Base-by-base conservation (phyloP, 345 rosid species). In the Syzygium grande region DNA sequence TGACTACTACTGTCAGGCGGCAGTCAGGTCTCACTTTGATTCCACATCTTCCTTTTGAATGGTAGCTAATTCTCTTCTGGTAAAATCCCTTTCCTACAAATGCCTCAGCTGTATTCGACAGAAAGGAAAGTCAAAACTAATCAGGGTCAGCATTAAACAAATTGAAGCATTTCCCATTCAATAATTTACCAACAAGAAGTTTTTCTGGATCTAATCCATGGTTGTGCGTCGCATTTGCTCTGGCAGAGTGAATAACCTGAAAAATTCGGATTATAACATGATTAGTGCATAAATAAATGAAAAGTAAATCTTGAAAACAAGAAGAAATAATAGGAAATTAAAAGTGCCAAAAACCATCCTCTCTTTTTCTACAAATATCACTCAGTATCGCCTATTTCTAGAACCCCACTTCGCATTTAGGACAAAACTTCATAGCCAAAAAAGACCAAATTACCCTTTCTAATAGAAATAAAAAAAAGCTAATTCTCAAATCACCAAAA, bases 221-320 rank as follows among this genome's bases (percentile, higher is more conserved):
- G 90, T 98, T 98, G 87, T 98, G 99, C 52, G 94, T 87, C 77
- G 99, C 99, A 91, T 98, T 96, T 84, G 98, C 99, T 89, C 96
- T 92, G 51, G 98, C 99, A 21, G 98, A 96, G 91, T 95, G 99
- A 86, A 98, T 93, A 91, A 98, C 98, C 98, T 96, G 88, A 86
- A 87, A 38, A 83, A 0, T 52, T 89, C 9, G 84, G 59, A 59
- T 25, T 77, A 80, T 78, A 9, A 86, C 43, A 55, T 17, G 11
- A 77, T 34, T 38, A 38, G 34, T 30, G 23, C 51, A 34, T 23
- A 51, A n/a, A 55, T 3, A 85, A 21, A 49, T 59, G 61, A 22
- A 25, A 54, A 34, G 63, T 43, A 4, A 11, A 22, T 25, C 13
- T 25, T 15, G 55, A 46, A 88, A 85, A 52, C 27, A 53, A 56